A percentile compares a stretch with the other conserved stretches of the same genome.
Evolutionary conservation across 306 rosid species (phyloP).

Genomic region (Styphnolobium japonicum): DNA sequence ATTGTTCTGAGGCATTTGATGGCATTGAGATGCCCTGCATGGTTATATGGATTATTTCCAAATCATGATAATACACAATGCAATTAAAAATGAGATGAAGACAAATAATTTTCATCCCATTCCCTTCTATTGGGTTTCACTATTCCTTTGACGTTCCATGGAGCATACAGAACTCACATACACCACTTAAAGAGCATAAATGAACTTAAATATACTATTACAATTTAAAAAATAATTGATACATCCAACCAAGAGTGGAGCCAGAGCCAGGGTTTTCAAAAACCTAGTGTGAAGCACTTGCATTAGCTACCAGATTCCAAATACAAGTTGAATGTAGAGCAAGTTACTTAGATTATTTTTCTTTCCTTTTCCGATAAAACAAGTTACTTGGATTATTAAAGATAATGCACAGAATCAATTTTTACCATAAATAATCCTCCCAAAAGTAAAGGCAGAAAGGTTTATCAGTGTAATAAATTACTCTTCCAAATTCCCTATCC

Average conservation of each 20-base stretch:
- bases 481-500: neutral
- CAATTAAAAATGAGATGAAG: neutral
- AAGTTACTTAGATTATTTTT: neutral
- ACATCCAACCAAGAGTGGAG: neutral
- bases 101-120: neutral
- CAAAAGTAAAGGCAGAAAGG: neutral
- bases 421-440: neutral
- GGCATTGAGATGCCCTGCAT: slow-evolving; percentile 23
- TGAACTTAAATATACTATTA: neutral
- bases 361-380: no score
- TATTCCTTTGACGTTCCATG: neutral
- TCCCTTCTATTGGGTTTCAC: neutral
- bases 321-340: neutral
- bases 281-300: neutral
- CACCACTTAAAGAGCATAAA: neutral
- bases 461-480: neutral
- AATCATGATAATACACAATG: neutral
- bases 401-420: neutral
- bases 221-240: neutral
- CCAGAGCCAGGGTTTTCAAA: neutral
- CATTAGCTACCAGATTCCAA: neutral
- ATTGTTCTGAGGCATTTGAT: slow-evolving; percentile 30
- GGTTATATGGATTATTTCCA: neutral
- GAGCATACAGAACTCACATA: neutral
- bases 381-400: neutral